Base-by-base conservation (phyloP, 306 rosid genomes). In the Abrus precatorius region DNA sequence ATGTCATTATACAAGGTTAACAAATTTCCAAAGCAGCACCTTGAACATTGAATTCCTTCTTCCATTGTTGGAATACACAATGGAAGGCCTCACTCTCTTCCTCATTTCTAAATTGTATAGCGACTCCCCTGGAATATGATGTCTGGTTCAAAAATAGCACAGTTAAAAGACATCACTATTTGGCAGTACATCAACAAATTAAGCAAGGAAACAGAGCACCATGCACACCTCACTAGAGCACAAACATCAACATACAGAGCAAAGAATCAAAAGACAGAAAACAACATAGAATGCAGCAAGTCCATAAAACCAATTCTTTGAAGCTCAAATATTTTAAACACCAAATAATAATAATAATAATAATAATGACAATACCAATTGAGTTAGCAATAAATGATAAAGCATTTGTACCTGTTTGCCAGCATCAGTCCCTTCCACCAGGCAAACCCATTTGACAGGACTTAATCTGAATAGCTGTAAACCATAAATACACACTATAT, bases 31-130 rank as follows among this genome's bases (percentile, higher is more conserved):
- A 84, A 84, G 82, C 12, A 82, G 88, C 82, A 93, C 97, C 98
- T 91, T 90, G 85, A 83, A 48, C 75, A 80, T 48, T 52, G 82
- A 69, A 54, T 81, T 83, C 89, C 65, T 87, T 74, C 86, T 90
- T 90, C 94, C 88, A 82, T 75, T 88, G 90, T 84, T 90, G 89
- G 84, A 88, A 89, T 78, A 86, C 88, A 80, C 66, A 32, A 80
- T 93, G 97, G 87, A 93, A 90, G 70, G 87, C 91, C 38, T 32
- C 86, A 82, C 93, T 84, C 71, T 90, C 95, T 65, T 83, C 91
- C 89, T 87, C 91, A 38, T 86, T 87, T 78, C 87, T 88, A 89
- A 93, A 93, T 67, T 75, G 89, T 47, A 93, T 49, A 59, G 89
- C 67, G 40, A 91, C 81, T 77, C 92, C 98, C 78, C 76, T 90